Conservation (phyloP, 2,329 filamentous ascomycete genomes). For the Sporothrix mexicana region DNA sequence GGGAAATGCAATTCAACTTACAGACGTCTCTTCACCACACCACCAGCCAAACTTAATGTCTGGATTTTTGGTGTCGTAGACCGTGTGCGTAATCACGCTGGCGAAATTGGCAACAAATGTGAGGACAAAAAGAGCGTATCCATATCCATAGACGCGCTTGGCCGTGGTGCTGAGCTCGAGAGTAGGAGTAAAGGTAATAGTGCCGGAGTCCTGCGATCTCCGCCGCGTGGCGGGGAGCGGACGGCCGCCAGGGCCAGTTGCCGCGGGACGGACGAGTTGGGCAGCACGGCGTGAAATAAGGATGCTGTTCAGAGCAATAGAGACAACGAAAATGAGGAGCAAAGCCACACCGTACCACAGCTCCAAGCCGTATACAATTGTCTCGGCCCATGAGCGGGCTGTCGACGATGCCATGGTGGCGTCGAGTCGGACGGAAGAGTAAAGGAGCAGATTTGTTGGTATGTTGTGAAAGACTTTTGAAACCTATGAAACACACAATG, state of each 20-base stretch:
- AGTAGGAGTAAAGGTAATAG: slow-evolving; percentile 28
- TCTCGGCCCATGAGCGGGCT: slow-evolving; percentile 47
- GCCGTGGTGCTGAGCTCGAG: slow-evolving; percentile 66
- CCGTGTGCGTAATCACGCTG: slow-evolving; percentile 75
- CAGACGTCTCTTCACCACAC: slow-evolving; percentile 67
- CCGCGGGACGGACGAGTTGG: slow-evolving; percentile 53
- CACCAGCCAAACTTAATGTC: slow-evolving; percentile 67
- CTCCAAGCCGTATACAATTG: slow-evolving; percentile 54
- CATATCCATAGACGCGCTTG: slow-evolving; percentile 76
- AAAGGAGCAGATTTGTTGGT: slow-evolving; percentile 2
- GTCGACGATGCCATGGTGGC: slow-evolving; percentile 35
- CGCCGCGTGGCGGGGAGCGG: slow-evolving; percentile 75
- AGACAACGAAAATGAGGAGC: slow-evolving; percentile 57
- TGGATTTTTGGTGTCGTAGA: slow-evolving; percentile 61
- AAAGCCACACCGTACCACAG: slow-evolving; percentile 60
- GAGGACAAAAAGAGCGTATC: slow-evolving; percentile 71
- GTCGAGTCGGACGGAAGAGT: slow-evolving; percentile 39
- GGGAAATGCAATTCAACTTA: slow-evolving; percentile 37
- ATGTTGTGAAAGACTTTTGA: not conserved
- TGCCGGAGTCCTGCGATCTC: slow-evolving; percentile 49
- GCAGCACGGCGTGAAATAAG: slow-evolving; percentile 58
- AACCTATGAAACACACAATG: not conserved
- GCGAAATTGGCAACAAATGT: slow-evolving; percentile 78
- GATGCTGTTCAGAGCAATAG: slow-evolving; percentile 60
- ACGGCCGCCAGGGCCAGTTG: slow-evolving; percentile 84